phyloP scores from a whole-genome alignment of 2,329 filamentous ascomycete species.

The Xylogone sp. region DNA sequence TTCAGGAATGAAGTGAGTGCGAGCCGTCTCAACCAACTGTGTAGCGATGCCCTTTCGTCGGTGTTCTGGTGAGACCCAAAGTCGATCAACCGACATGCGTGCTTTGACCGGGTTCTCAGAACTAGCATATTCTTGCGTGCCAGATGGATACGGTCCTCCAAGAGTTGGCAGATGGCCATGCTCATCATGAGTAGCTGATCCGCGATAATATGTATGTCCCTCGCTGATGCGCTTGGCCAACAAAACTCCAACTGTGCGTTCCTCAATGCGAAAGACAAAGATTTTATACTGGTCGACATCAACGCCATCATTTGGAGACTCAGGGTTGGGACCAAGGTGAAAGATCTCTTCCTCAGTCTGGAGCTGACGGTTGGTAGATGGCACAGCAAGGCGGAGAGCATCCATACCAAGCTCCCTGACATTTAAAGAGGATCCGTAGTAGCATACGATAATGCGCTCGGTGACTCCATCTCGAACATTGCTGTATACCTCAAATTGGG shows the following conservation, averaged over 20 bases:
- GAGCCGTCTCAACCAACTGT: slow-evolving; percentile 51
- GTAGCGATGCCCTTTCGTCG: slow-evolving; percentile 54
- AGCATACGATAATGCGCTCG: background rate
- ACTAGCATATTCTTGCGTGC: slow-evolving; percentile 7
- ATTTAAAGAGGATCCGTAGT: background rate
- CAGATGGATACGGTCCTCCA: background rate
- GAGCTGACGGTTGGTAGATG: background rate
- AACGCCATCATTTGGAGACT: background rate
- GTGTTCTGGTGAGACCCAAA: slow-evolving; percentile 58
- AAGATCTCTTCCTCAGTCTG: background rate
- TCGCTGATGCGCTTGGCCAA: slow-evolving; percentile 12
- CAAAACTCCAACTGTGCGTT: slow-evolving; percentile 9
- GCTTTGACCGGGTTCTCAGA: slow-evolving; percentile 36
- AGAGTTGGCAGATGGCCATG: slow-evolving; percentile 1
- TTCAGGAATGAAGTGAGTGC: slow-evolving; percentile 49
- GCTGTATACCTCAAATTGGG: background rate
- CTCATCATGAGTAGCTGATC: background rate
- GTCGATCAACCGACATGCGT: slow-evolving; percentile 59
- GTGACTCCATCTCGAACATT: background rate
- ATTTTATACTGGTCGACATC: slow-evolving; percentile 13
- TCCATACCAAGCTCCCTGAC: background rate
- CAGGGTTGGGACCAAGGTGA: slow-evolving; percentile 1
- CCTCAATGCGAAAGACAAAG: slow-evolving; percentile 15
- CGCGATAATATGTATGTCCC: background rate
- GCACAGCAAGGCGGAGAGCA: background rate